Evolutionary conservation across 345 rosid species (phyloP), one percentile per base, ranked within the genome.

Genomic region (Draba incana): DNA sequence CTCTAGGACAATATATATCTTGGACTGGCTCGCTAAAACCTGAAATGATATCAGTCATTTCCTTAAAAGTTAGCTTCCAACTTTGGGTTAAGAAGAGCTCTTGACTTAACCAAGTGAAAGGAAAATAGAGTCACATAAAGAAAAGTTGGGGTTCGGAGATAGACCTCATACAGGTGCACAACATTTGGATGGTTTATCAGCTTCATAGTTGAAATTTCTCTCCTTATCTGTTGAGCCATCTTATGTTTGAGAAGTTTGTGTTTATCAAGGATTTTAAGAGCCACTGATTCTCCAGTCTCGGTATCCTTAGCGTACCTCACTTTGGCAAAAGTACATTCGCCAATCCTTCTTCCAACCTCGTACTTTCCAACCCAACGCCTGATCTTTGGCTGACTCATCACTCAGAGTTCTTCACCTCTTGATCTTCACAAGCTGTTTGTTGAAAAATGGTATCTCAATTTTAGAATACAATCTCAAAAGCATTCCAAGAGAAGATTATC

Each of bases 311-410:
- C 98, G 60, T 79, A 79, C 84, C 88, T 89, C 59, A 92, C 89
- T 87, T 85, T 92, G 0, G 94, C 96, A 25, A 88, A 95, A 42
- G 86, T 84, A 45, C 92, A 87, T 73, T 95, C 90, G 3, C 90
- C 98, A 5, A 91, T 81, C 15, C 82, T 81, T 87, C 84, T 73
- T 70, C 98, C 98, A 23, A 92, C 72, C 83, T 95, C 98, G 75
- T 95, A 95, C 76, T 78, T 92, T 60, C 99, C 99, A 33, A 95
- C 98, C 30, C 97, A 75, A 47, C 89, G 94, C 80, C 86, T 93
- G 47, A 76, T 75, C 80, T 84, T 75, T 43, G 50, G 62, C 64
- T 75, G 55, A 49, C 70, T 69, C 79, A 75, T 75, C 48, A 39
- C 55, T 42, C 56, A 16, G 39, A 30, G 13, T 30, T 39, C 50